A percentile compares a stretch with the other conserved stretches of the same genome.
Evolutionary conservation across 2,329 filamentous ascomycete species (phyloP).

Genomic region (Penicillium sumatraense): DNA sequence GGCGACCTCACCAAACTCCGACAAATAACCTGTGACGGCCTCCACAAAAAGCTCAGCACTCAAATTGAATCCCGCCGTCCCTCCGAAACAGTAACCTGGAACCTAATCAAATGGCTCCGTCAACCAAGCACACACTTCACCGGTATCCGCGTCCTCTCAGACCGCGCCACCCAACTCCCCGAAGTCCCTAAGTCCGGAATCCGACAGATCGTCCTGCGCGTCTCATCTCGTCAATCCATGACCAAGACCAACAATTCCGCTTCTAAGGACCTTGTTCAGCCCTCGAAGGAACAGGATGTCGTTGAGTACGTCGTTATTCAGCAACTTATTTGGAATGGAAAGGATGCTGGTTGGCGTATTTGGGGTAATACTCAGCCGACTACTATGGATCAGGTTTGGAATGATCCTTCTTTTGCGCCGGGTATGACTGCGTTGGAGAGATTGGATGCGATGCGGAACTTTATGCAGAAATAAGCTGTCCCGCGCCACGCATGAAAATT

Average conservation of each 20-base stretch:
- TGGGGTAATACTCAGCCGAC: slow-evolving; percentile 55
- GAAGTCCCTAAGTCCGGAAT: slow-evolving; percentile 43
- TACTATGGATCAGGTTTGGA: slow-evolving; percentile 43
- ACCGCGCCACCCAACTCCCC: slow-evolving; percentile 48
- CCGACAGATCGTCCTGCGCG: slow-evolving; percentile 45
- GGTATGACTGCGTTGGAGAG: slow-evolving; percentile 42
- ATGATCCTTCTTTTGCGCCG: slow-evolving; percentile 38
- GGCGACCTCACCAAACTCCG: slow-evolving; percentile 41
- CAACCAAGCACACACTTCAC: slow-evolving; percentile 42
- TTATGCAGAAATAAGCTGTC: slow-evolving; percentile 1
- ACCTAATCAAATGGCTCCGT: slow-evolving; percentile 42
- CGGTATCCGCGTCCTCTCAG: slow-evolving; percentile 45
- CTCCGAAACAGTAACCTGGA: slow-evolving; percentile 40
- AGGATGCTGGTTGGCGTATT: slow-evolving; percentile 52
- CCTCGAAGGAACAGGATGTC: slow-evolving; percentile 47
- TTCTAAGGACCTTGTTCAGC: slow-evolving; percentile 3
- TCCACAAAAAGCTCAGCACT: slow-evolving; percentile 37
- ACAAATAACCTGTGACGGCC: slow-evolving; percentile 44
- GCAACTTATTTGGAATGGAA: slow-evolving; percentile 46
- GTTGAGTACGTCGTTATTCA: slow-evolving; percentile 59
- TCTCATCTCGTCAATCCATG: slow-evolving; percentile 44
- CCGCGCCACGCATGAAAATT: neutral
- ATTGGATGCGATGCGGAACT: slow-evolving; percentile 35
- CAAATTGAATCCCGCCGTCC: slow-evolving; percentile 41
- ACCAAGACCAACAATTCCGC: slow-evolving; percentile 22